These are phyloP conservation scores for Quercus alba DNA, from an alignment of 306 rosid genomes.

Conservation along the genomic window DNA sequence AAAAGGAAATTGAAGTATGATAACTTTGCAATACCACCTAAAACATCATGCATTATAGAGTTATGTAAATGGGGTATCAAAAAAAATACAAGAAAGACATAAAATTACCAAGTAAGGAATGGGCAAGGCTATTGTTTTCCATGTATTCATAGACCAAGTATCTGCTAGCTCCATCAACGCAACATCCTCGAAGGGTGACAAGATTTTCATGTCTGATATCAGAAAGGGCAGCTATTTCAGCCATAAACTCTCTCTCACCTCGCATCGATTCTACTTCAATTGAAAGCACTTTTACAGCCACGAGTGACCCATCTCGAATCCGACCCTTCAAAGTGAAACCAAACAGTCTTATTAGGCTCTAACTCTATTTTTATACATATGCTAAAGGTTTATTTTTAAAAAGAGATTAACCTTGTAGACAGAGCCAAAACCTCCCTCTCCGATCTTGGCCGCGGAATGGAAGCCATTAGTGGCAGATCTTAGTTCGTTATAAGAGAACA, in stretches of 20 bases:
- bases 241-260: constrained; percentile 82
- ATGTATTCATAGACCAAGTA: constrained; percentile 83
- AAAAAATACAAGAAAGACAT: background rate
- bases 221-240: constrained; percentile 76
- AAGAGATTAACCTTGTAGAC: constrained; percentile 63
- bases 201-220: constrained; percentile 73
- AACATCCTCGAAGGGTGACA: constrained; percentile 69
- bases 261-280: constrained; percentile 75
- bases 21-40: too few relatives aligned
- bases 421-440: constrained; percentile 84
- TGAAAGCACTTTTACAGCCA: constrained; percentile 79
- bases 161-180: constrained; percentile 74
- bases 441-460: constrained; percentile 51
- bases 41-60: background rate
- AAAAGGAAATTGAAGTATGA: background rate
- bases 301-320: constrained; percentile 56
- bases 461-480: constrained; percentile 63
- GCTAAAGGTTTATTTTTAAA: background rate
- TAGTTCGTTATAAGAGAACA: constrained; percentile 59
- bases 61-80: too few relatives aligned
- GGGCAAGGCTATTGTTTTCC: constrained; percentile 79
- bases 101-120: constrained; percentile 57
- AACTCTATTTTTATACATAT: background rate
- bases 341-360: background rate
- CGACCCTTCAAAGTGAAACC: constrained; percentile 57